phyloP scores from a whole-genome alignment of 371 early-diverging fungal genomes.

The Ordospora colligata region DNA sequence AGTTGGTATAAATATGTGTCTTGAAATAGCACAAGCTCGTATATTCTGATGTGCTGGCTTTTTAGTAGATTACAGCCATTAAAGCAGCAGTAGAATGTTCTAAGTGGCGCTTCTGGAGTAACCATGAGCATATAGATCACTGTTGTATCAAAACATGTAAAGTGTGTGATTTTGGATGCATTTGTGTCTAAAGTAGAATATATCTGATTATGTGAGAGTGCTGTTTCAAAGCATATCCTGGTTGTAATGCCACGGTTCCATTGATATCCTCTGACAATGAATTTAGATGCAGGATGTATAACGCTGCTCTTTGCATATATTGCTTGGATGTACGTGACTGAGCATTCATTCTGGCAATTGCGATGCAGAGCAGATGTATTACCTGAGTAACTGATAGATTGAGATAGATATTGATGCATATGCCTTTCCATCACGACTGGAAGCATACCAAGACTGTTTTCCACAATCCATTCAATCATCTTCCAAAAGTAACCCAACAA shows the following conservation, averaged over 20 bases:
- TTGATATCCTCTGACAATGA: background rate
- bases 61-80: background rate
- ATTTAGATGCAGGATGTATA: no score
- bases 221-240: background rate
- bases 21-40: background rate
- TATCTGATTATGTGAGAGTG: no score
- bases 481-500: no score
- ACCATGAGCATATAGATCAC: background rate
- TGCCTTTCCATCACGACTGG: background rate
- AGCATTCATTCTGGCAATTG: no score
- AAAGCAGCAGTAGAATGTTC: background rate
- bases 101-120: background rate
- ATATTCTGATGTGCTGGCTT: background rate
- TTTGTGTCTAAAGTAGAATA: background rate
- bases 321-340: no score
- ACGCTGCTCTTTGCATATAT: no score
- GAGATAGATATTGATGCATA: no score
- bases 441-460: background rate
- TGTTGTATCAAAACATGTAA: background rate
- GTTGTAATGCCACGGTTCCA: background rate
- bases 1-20: background rate
- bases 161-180: background rate
- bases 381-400: no score
- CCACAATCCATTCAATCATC: slow-evolving; percentile 10
- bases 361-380: no score